phyloP scores from a whole-genome alignment of 305 asterid genomes.

The Fraxinus angustifolia region DNA sequence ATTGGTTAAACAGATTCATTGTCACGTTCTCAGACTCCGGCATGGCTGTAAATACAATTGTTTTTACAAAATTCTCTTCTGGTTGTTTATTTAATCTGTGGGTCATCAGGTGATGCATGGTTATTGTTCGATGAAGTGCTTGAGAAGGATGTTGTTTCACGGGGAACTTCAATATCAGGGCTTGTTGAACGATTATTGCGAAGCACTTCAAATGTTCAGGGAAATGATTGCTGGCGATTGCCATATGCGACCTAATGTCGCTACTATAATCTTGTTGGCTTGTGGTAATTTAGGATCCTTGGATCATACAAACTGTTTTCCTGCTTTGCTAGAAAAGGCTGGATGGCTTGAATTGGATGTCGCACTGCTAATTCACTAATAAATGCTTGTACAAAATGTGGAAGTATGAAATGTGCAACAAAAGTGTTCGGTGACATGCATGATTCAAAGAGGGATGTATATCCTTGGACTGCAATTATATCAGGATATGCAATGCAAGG shows the following conservation, averaged over 20 bases:
- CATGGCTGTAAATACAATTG: constrained; percentile 15
- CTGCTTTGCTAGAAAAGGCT: constrained; percentile 35
- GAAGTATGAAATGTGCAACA: constrained; percentile 26
- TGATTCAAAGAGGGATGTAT: constrained; percentile 30
- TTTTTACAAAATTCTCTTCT: constrained; percentile 38
- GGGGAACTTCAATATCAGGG: constrained; percentile 60
- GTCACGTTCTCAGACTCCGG: constrained; percentile 32
- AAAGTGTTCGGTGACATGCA: constrained; percentile 29
- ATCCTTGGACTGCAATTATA: constrained; percentile 52
- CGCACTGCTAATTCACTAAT: constrained; percentile 38
- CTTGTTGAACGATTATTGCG: constrained; percentile 31
- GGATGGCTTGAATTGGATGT: constrained; percentile 38
- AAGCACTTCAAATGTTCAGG: constrained; percentile 33
- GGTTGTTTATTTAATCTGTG: constrained; percentile 20
- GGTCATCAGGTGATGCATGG: constrained; percentile 25
- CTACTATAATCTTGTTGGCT: constrained; percentile 43
- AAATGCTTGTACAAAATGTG: constrained; percentile 51
- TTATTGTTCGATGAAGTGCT: constrained; percentile 46
- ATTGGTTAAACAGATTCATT: constrained; percentile 33
- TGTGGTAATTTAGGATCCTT: constrained; percentile 46
- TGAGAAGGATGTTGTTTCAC: constrained; percentile 46
- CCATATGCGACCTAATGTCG: constrained; percentile 27
- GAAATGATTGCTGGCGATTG: constrained; percentile 20
- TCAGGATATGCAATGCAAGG: constrained; percentile 52
- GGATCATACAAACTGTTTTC: constrained; percentile 36